These are phyloP conservation scores for Letharia columbiana DNA, from an alignment of 495 filamentous ascomycete genomes.

Conservation along the genomic window DNA sequence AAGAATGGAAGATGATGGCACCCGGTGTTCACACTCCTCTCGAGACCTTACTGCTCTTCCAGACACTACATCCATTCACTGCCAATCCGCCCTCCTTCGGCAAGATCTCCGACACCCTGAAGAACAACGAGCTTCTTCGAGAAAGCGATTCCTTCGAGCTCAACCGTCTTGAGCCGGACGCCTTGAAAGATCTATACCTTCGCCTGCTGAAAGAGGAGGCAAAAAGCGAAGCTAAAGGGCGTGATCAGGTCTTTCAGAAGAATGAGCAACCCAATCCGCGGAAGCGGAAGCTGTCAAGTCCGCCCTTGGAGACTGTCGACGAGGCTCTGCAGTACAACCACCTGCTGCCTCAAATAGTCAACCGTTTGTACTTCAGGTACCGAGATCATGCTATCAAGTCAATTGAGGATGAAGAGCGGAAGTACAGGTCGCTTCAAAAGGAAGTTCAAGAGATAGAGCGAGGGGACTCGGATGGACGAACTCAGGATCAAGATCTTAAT, in stretches of 20 bases:
- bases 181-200: slow-evolving; percentile 68
- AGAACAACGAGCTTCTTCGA: slow-evolving; percentile 59
- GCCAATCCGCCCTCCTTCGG: slow-evolving; percentile 56
- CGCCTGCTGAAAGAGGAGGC: slow-evolving; percentile 68
- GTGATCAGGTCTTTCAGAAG: slow-evolving; percentile 26
- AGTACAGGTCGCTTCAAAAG: slow-evolving; percentile 50
- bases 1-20: slow-evolving; percentile 39
- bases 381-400: slow-evolving; percentile 54
- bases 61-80: slow-evolving; percentile 63
- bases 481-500: slow-evolving; percentile 23
- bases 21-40: slow-evolving; percentile 69
- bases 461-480: slow-evolving; percentile 43
- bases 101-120: slow-evolving; percentile 63
- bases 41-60: slow-evolving; percentile 83
- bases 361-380: slow-evolving; percentile 67
- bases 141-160: slow-evolving; percentile 60
- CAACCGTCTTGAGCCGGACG: slow-evolving; percentile 65
- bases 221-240: slow-evolving; percentile 21
- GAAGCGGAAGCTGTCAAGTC: slow-evolving; percentile 65
- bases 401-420: slow-evolving; percentile 67
- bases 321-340: slow-evolving; percentile 56
- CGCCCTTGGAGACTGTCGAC: slow-evolving; percentile 51
- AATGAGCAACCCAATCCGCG: slow-evolving; percentile 43
- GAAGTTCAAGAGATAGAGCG: slow-evolving; percentile 63
- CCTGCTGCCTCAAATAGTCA: slow-evolving; percentile 58